These are phyloP conservation scores for Mucor circinelloides DNA, from an alignment of 371 early-diverging fungal species.

Conservation along the genomic window DNA sequence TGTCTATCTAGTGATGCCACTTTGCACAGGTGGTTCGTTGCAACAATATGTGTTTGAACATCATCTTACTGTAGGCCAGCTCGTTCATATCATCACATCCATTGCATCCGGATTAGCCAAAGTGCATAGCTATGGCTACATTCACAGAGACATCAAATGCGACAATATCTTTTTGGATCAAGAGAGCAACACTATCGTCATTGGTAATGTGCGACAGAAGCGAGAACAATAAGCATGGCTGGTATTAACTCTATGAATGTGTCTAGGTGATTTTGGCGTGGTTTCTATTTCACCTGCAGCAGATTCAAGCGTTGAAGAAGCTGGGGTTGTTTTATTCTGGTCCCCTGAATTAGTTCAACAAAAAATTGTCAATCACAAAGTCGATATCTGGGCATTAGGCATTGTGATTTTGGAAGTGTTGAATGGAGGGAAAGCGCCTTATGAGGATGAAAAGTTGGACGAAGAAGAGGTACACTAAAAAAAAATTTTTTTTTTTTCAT, in stretches of 20 bases:
- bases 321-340: conserved; percentile 58
- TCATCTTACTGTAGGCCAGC: conserved; percentile 47
- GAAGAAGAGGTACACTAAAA: conserved; percentile 42
- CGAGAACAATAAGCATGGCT: neutral
- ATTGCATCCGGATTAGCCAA: conserved; percentile 50
- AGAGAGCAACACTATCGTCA: conserved; percentile 43
- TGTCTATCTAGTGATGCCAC: conserved; percentile 53
- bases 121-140: conserved; percentile 50
- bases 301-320: conserved; percentile 53
- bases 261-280: conserved; percentile 53
- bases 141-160: conserved; percentile 57
- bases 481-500: neutral
- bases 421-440: conserved; percentile 52
- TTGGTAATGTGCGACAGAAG: conserved; percentile 28
- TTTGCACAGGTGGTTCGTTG: conserved; percentile 51
- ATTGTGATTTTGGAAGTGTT: neutral
- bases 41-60: conserved; percentile 56
- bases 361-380: conserved; percentile 46
- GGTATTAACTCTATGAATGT: neutral
- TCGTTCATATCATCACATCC: conserved; percentile 45
- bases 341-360: conserved; percentile 53
- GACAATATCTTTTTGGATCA: conserved; percentile 52
- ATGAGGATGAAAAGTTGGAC: conserved; percentile 51
- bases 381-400: conserved; percentile 5
- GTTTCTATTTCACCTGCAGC: conserved; percentile 53